Conservation (phyloP, 306 rosid species). For the Sindora glabra region DNA sequence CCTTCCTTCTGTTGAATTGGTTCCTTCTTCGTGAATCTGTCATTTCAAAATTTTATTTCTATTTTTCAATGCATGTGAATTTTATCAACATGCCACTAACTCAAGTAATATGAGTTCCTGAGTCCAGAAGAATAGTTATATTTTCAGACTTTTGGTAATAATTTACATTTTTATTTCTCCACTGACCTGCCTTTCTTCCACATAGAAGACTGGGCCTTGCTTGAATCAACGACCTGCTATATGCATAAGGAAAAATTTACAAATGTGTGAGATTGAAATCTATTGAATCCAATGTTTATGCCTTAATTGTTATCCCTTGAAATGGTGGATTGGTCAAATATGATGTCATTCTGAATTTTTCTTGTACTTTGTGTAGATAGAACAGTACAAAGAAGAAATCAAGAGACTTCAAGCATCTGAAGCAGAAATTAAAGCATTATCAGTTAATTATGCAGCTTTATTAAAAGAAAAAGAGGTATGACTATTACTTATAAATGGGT, state of each 20-base stretch:
- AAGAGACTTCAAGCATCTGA: constrained; percentile 91
- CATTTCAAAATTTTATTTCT: too few species aligned
- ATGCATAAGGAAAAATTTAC: background rate
- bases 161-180: background rate
- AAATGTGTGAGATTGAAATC: background rate
- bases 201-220: background rate
- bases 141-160: too few species aligned
- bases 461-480: constrained; percentile 90
- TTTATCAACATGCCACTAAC: too few species aligned
- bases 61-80: too few species aligned
- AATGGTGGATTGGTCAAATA: background rate
- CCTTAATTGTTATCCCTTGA: background rate
- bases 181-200: background rate
- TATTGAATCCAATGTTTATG: background rate
- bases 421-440: constrained; percentile 83
- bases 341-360: background rate
- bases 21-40: too few species aligned
- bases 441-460: constrained; percentile 86
- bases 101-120: too few species aligned
- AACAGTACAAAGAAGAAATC: constrained; percentile 65
- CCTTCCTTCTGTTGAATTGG: too few species aligned
- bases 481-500: background rate
- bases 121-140: too few species aligned
- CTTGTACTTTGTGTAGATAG: constrained; percentile 44
- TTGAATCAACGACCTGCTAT: background rate